These are phyloP conservation scores for Trifolium subterraneum DNA, from an alignment of 306 rosid species.

Conservation along the genomic window DNA sequence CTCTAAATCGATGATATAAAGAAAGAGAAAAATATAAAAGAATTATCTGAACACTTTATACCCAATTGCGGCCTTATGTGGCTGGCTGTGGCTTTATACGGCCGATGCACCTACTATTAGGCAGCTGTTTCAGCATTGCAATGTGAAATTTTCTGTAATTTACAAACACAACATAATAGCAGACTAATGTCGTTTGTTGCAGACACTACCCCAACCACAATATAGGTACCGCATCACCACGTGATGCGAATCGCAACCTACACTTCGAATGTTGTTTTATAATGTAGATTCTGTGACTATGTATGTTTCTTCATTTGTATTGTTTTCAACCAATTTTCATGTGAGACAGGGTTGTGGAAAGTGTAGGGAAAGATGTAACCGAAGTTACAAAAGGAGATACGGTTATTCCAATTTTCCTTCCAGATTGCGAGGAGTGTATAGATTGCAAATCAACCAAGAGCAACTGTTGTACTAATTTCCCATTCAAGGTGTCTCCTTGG, in stretches of 20 bases:
- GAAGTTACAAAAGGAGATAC: slow-evolving; percentile 75
- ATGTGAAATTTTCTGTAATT: background rate
- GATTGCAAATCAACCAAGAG: slow-evolving; percentile 77
- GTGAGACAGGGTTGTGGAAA: slow-evolving; percentile 72
- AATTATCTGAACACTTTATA: too few species aligned
- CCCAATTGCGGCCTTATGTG: too few species aligned
- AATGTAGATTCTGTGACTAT: slow-evolving; percentile 11
- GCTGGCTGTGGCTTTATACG: too few species aligned
- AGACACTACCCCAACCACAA: background rate
- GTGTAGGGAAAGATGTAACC: slow-evolving; percentile 68
- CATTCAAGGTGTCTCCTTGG: slow-evolving; percentile 68
- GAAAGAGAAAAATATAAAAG: too few species aligned
- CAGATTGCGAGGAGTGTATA: slow-evolving; percentile 71
- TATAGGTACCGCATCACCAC: background rate
- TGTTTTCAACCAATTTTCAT: slow-evolving; percentile 11
- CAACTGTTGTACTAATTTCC: slow-evolving; percentile 67
- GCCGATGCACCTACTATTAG: background rate
- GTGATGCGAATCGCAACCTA: background rate
- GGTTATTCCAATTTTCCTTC: slow-evolving; percentile 68
- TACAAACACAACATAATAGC: background rate
- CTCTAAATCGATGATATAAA: too few species aligned
- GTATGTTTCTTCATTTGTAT: slow-evolving; percentile 6
- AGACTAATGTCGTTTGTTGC: background rate
- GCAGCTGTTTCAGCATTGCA: background rate
- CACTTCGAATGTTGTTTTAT: background rate